Evolutionary conservation across 208 protist genomes (phyloP).

Genomic region (Angomonas ambiguus): DNA sequence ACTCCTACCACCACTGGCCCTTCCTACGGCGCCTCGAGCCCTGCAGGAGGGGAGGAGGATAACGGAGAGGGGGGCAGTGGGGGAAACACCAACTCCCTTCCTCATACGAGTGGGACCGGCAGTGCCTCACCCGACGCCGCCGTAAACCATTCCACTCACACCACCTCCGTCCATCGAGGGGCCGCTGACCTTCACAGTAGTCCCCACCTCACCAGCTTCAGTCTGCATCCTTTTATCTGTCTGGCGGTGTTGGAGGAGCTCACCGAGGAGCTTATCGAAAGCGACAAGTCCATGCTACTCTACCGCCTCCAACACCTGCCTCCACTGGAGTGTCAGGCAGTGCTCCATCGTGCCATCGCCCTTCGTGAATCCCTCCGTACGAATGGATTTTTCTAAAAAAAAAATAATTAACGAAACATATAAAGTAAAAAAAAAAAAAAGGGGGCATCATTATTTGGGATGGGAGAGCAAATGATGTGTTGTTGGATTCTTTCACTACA

Average conservation of each 20-base stretch:
- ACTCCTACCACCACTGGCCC: too few species aligned
- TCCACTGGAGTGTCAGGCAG: constrained; percentile 50
- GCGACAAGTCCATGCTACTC: constrained; percentile 61
- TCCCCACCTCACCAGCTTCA: constrained; percentile 16
- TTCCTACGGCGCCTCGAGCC: too few species aligned
- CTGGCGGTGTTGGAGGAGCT: constrained; percentile 70
- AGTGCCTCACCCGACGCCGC: too few species aligned
- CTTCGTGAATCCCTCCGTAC: constrained; percentile 63
- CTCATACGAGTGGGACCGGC: too few species aligned
- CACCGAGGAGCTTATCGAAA: constrained; percentile 83
- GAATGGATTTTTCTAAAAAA: constrained; percentile 12
- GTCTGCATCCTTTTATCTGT: constrained; percentile 74
- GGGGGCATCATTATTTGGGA: too few species aligned
- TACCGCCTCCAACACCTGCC: constrained; percentile 65
- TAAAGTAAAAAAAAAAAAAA: neutral
- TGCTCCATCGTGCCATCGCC: constrained; percentile 71
- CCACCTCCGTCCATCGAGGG: neutral
- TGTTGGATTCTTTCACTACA: too few species aligned
- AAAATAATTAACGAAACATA: neutral
- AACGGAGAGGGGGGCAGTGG: too few species aligned
- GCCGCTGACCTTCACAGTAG: neutral
- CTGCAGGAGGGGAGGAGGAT: too few species aligned
- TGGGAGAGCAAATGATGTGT: too few species aligned
- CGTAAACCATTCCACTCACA: neutral
- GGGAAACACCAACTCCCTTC: too few species aligned